phyloP scores from a whole-genome alignment of 768 basidiomycete species.

The Tylopilus sp. region DNA sequence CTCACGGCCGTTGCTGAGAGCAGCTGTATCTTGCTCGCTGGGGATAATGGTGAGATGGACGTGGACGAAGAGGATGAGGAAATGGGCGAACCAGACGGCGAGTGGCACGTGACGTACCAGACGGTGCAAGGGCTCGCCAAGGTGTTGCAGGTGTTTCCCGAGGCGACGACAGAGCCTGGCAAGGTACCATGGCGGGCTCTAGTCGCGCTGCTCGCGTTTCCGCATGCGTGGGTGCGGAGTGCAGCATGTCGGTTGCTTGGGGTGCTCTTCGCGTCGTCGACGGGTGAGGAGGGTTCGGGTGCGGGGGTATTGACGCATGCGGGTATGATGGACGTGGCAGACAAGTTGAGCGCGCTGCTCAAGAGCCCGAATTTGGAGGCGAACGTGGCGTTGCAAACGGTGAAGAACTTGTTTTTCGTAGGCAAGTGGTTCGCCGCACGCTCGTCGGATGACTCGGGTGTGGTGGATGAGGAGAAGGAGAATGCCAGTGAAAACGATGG shows the following conservation, averaged over 20 bases:
- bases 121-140: slow-evolving; percentile 65
- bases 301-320: slow-evolving; percentile 48
- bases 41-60: slow-evolving; percentile 33
- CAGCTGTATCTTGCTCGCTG: slow-evolving; percentile 2
- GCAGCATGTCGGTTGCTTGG: slow-evolving; percentile 78
- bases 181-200: slow-evolving; percentile 63
- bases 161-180: slow-evolving; percentile 41
- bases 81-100: slow-evolving; percentile 53
- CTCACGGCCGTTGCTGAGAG: slow-evolving; percentile 34
- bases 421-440: slow-evolving; percentile 72
- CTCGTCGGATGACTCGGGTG: slow-evolving; percentile 25
- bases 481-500: slow-evolving; percentile 5
- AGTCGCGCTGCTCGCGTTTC: slow-evolving; percentile 70
- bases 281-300: slow-evolving; percentile 17
- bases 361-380: slow-evolving; percentile 79
- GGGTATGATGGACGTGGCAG: slow-evolving; percentile 67
- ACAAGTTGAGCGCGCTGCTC: slow-evolving; percentile 72
- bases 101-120: slow-evolving; percentile 86
- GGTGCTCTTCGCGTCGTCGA: slow-evolving; percentile 56
- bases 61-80: slow-evolving; percentile 42
- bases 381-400: slow-evolving; percentile 71
- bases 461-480: slow-evolving; percentile 22
- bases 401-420: slow-evolving; percentile 92
- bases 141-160: slow-evolving; percentile 54
- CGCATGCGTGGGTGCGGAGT: slow-evolving; percentile 92